phyloP scores from a whole-genome alignment of 768 basidiomycete species.

The Tricholomella constricta region DNA sequence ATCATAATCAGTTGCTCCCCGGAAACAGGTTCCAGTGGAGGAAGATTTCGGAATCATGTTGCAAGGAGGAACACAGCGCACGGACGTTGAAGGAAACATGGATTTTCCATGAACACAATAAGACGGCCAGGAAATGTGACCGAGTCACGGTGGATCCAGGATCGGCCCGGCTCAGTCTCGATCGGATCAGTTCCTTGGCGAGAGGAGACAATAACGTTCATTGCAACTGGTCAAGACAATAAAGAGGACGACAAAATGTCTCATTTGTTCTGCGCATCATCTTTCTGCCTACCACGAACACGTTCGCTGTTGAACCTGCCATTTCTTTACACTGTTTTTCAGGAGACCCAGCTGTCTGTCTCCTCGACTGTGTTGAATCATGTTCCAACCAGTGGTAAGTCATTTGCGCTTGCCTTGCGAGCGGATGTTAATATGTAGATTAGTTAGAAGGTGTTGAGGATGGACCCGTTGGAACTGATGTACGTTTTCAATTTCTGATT shows the following conservation, averaged over 20 bases:
- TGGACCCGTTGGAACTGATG: constrained; percentile 14
- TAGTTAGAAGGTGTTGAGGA: constrained; percentile 12
- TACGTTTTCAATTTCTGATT: not conserved
- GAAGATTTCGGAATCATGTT: too few species aligned
- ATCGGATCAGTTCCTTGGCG: constrained; percentile 7
- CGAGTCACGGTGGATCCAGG: too few species aligned
- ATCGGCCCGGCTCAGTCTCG: not conserved
- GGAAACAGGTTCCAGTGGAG: too few species aligned
- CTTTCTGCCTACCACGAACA: constrained; percentile 9
- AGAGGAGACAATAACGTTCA: constrained; percentile 21
- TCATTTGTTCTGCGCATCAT: constrained; percentile 8
- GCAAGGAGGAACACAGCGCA: too few species aligned
- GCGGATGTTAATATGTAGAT: not conserved
- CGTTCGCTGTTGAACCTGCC: not conserved
- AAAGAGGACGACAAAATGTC: constrained; percentile 31
- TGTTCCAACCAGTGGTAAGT: constrained; percentile 9
- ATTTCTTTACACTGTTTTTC: not conserved
- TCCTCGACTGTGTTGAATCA: not conserved
- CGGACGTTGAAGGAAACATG: too few species aligned
- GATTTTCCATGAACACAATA: too few species aligned
- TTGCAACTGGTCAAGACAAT: constrained; percentile 27
- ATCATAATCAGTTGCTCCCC: too few species aligned
- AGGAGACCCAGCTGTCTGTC: not conserved
- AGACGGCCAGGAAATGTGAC: too few species aligned
- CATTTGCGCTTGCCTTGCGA: not conserved